A percentile compares a stretch with the other conserved stretches of the same genome.
These are phyloP conservation scores for Auricularia sp. DNA, from an alignment of 768 basidiomycete species.

Conservation along the genomic window DNA sequence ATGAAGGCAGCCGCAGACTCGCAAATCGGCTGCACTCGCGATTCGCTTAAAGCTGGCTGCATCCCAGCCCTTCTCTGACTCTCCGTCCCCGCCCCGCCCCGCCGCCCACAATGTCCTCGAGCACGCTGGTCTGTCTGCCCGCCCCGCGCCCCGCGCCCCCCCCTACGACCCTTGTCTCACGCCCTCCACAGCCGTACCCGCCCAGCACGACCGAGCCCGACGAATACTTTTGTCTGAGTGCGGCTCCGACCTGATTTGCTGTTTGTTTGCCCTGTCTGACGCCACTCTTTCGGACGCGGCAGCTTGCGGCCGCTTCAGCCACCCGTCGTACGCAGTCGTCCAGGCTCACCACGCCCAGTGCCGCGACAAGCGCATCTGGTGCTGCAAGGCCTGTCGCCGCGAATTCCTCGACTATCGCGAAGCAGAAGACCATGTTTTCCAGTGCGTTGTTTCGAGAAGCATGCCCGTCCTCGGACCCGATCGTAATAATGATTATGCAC, in stretches of 20 bases:
- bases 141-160: not conserved
- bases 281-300: not conserved
- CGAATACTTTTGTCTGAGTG: not conserved
- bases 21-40: not conserved
- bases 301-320: constrained; percentile 1
- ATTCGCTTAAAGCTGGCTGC: not conserved
- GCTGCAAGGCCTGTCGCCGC: not conserved
- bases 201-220: not conserved
- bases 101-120: not conserved
- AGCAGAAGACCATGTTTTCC: not conserved
- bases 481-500: not conserved
- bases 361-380: not conserved
- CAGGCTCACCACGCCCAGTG: not conserved
- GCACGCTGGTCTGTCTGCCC: no score
- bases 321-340: not conserved
- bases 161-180: not conserved
- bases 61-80: not conserved
- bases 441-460: not conserved
- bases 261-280: not conserved
- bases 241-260: not conserved
- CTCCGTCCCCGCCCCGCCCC: not conserved
- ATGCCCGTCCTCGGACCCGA: not conserved
- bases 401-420: not conserved
- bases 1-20: not conserved
- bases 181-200: not conserved